phyloP scores from a whole-genome alignment of 495 filamentous ascomycete genomes.

The Aspergillus ostianus region DNA sequence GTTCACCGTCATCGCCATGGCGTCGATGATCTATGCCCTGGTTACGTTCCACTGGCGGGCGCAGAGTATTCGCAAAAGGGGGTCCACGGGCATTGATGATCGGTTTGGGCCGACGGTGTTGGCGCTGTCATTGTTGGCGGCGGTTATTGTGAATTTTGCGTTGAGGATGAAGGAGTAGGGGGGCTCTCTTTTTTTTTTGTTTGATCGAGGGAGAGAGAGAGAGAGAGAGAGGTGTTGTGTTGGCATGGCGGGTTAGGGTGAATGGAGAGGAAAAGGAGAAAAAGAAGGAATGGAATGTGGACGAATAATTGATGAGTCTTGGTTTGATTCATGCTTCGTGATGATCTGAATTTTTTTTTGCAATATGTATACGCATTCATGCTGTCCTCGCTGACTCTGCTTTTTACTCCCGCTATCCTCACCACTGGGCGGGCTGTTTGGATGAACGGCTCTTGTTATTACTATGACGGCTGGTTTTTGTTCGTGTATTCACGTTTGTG shows the following conservation, averaged over 20 bases:
- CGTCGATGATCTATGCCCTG: constrained; percentile 91
- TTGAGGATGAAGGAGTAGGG: constrained; percentile 70
- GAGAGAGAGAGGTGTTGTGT: too few species aligned
- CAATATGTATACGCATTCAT: background rate
- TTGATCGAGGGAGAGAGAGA: too few species aligned
- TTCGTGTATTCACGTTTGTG: background rate
- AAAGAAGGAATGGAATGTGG: background rate
- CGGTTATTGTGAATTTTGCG: constrained; percentile 92
- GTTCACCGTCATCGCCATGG: constrained; percentile 94
- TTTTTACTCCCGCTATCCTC: background rate
- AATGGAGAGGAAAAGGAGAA: background rate
- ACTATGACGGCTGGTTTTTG: background rate
- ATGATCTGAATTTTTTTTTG: background rate
- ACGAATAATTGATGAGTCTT: background rate
- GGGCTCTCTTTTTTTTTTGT: too few species aligned
- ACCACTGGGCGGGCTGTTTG: background rate
- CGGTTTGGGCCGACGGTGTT: constrained; percentile 87
- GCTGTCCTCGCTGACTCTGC: too few species aligned
- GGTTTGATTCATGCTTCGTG: background rate
- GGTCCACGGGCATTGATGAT: constrained; percentile 95
- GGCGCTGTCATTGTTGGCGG: constrained; percentile 77
- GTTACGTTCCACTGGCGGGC: constrained; percentile 97
- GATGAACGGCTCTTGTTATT: background rate
- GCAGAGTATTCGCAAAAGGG: constrained; percentile 83
- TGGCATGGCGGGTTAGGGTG: background rate